Evolutionary conservation across 1,139 yeast species (phyloP), one percentile per base, ranked within the genome.

Genomic region (Debaryomyces singareniensis): DNA sequence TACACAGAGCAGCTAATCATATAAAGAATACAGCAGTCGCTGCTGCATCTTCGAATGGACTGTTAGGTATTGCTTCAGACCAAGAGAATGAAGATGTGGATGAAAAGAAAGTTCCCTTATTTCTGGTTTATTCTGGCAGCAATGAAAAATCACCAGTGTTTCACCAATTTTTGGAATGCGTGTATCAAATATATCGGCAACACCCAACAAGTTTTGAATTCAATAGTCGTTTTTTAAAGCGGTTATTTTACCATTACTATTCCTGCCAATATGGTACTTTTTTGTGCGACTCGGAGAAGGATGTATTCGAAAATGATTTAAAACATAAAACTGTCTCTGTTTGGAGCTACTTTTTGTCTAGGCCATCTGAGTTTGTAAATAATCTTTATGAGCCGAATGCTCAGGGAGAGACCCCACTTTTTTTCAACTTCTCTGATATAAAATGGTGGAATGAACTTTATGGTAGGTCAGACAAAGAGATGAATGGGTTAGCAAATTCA

Each of bases 251-350:
- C 48, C 98, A 91, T 53, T 64, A 83, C 28, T 86, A 89, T 49
- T 84, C 96, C 1, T 87, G 97, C 49, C 98, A 91, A 51, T 91
- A 87, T 53, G 98, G 98, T 3, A 77, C 95, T 1, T 91, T 91
- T 46, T 54, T 93, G 30, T 77, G 74, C 44, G 83, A 91, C 48
- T 70, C 72, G 24, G 96, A 91, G 47, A 54, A 61, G 29, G 95
- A 86, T 38, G 46, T 59, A 6, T 56, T 55, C 16, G 43, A 47
- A 16, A 39, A 46, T 1, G 55, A 64, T 15, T 50, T 63, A 10
- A 57, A 73, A 1, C 51, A 47, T 5, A 49, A 58, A 2, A 59
- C 96, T 0, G 65, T 84, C 13, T 78, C 93, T 9, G 95, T 83
- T 1, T 91, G 98, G 98, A 95, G 87, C 54, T 87, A 91, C 49